Evolutionary conservation across 345 rosid species (phyloP).

Genomic region (Brassica incana): DNA sequence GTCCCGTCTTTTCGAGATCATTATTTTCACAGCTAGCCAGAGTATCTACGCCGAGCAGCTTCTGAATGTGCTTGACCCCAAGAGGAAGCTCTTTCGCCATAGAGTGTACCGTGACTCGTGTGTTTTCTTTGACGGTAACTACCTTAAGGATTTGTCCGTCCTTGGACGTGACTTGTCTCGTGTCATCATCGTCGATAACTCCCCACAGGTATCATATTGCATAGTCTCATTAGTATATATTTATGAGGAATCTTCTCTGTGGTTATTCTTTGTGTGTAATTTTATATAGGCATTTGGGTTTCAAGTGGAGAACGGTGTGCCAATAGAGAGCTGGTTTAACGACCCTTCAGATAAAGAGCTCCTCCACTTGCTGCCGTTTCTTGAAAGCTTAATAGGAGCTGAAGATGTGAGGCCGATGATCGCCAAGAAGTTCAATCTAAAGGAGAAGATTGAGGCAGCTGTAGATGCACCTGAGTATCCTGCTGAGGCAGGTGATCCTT

Average conservation of each 20-base stretch:
- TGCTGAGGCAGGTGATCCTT: constrained; percentile 51
- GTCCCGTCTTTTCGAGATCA: constrained; percentile 79
- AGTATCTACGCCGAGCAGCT: constrained; percentile 97
- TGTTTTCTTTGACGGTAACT: constrained; percentile 91
- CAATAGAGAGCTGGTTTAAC: constrained; percentile 98
- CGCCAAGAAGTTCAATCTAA: constrained; percentile 75
- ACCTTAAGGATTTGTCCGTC: constrained; percentile 87
- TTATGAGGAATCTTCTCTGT: background rate
- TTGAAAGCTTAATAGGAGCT: constrained; percentile 86
- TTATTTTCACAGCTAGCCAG: constrained; percentile 97
- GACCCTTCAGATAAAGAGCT: constrained; percentile 80
- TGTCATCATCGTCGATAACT: constrained; percentile 87
- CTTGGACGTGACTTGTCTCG: constrained; percentile 94
- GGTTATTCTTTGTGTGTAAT: background rate
- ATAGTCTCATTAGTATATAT: background rate
- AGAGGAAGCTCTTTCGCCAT: constrained; percentile 86
- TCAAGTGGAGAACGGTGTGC: constrained; percentile 98
- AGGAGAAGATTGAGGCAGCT: constrained; percentile 77
- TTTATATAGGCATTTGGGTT: constrained; percentile 88
- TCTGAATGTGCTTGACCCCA: constrained; percentile 97
- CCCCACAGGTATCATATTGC: constrained; percentile 78
- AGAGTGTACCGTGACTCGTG: constrained; percentile 96
- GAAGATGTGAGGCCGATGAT: constrained; percentile 91
- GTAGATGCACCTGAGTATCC: constrained; percentile 48
- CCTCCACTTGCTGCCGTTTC: constrained; percentile 75